Evolutionary conservation across 495 filamentous ascomycete species (phyloP).

Genomic region (Chaetomium tenue): DNA sequence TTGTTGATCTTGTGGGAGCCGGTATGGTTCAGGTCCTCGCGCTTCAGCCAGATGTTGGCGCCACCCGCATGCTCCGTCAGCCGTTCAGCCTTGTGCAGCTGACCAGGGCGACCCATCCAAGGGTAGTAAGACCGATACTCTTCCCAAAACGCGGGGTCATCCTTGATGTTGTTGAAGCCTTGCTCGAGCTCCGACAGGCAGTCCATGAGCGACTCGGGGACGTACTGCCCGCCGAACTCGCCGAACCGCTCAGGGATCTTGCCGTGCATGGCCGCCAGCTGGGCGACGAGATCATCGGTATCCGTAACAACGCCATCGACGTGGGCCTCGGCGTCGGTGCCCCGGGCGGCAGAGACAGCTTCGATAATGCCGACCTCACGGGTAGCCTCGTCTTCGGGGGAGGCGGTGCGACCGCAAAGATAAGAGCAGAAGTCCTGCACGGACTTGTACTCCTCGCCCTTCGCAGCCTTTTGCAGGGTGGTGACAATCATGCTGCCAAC

Average conservation of each 20-base stretch:
- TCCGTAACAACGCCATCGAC: slow-evolving; percentile 49
- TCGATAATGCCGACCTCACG: slow-evolving; percentile 64
- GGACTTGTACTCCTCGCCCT: slow-evolving; percentile 66
- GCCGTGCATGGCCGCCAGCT: slow-evolving; percentile 49
- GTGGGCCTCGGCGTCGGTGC: slow-evolving; percentile 54
- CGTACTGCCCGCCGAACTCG: slow-evolving; percentile 98
- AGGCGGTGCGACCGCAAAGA: slow-evolving; percentile 65
- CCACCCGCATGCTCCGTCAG: slow-evolving; percentile 86
- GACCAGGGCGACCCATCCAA: slow-evolving; percentile 94
- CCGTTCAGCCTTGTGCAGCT: slow-evolving; percentile 82
- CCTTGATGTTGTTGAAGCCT: slow-evolving; percentile 82
- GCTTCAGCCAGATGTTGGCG: slow-evolving; percentile 92
- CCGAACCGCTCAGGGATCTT: slow-evolving; percentile 83
- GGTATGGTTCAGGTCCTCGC: slow-evolving; percentile 88
- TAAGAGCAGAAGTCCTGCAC: slow-evolving; percentile 84
- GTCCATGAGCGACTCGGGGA: slow-evolving; percentile 97
- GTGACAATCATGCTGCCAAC: slow-evolving; percentile 93
- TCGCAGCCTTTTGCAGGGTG: slow-evolving; percentile 65
- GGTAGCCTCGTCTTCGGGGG: slow-evolving; percentile 48
- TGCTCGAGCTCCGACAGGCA: slow-evolving; percentile 86
- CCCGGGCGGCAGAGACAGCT: slow-evolving; percentile 54
- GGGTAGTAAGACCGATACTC: slow-evolving; percentile 96
- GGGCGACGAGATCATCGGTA: slow-evolving; percentile 45
- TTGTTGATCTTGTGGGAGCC: slow-evolving; percentile 97
- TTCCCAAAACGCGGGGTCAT: slow-evolving; percentile 92